Evolutionary conservation across 1,284 basidiomycete genomes (phyloP).

Genomic region (Mycena sp.): DNA sequence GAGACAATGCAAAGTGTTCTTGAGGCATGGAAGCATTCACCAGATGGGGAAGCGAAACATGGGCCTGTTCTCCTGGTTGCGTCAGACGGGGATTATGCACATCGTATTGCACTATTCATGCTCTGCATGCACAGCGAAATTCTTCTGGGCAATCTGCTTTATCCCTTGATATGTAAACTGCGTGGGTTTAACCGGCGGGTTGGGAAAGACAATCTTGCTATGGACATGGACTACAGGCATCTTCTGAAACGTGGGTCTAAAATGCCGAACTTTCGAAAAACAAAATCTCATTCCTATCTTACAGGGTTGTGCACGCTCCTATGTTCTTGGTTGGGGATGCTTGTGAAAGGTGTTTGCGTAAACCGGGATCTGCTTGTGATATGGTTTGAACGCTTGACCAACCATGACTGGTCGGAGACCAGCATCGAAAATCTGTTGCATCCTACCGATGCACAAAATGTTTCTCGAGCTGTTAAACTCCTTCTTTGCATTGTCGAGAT

Average conservation of each 20-base stretch:
- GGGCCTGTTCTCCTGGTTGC: neutral
- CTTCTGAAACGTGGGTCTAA: neutral
- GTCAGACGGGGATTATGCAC: slow-evolving; percentile 4
- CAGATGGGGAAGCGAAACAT: neutral
- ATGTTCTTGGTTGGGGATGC: neutral
- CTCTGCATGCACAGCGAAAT: slow-evolving; percentile 18
- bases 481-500: neutral
- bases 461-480: neutral
- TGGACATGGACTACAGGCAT: slow-evolving; percentile 3
- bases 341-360: neutral
- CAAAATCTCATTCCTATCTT: neutral
- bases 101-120: slow-evolving; percentile 4
- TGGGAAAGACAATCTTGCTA: neutral
- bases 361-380: neutral
- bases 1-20: neutral
- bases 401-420: neutral
- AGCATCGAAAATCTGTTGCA: slow-evolving; percentile 2
- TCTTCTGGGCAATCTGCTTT: slow-evolving; percentile 7
- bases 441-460: slow-evolving; percentile 7
- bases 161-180: neutral
- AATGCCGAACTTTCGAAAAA: too few species aligned
- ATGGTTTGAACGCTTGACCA: slow-evolving; percentile 4
- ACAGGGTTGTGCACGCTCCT: neutral
- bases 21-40: slow-evolving; percentile 18
- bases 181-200: slow-evolving; percentile 9